These are phyloP conservation scores for Ambrosia trifida DNA, from an alignment of 129 eudicot genomes.

Conservation along the genomic window DNA sequence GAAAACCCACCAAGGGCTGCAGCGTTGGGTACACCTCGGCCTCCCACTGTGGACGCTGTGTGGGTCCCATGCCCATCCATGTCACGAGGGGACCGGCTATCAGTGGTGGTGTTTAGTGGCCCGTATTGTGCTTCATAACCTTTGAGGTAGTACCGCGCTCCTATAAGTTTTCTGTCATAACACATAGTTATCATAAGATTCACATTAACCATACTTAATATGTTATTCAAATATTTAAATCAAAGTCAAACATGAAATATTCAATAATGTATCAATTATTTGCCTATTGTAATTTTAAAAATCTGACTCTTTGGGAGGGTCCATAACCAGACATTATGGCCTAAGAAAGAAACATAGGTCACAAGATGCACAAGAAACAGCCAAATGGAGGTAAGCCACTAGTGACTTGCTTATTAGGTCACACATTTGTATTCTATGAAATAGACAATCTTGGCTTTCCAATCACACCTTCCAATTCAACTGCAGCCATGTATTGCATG, in stretches of 20 bases:
- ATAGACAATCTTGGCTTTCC: slow-evolving; percentile 51
- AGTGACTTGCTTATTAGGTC: slow-evolving; percentile 32
- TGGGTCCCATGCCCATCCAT: slow-evolving; percentile 97
- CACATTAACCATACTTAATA: neutral
- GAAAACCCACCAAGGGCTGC: slow-evolving; percentile 79
- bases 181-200: slow-evolving; percentile 21
- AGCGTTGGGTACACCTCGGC: slow-evolving; percentile 54
- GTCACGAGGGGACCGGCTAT: slow-evolving; percentile 84
- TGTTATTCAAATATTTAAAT: neutral
- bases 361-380: slow-evolving; percentile 59
- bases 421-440: slow-evolving; percentile 42
- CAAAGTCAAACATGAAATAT: neutral
- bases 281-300: neutral
- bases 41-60: slow-evolving; percentile 85
- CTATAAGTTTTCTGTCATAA: slow-evolving; percentile 73
- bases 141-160: slow-evolving; percentile 84
- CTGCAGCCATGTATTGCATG: slow-evolving; percentile 32
- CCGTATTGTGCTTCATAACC: slow-evolving; percentile 70
- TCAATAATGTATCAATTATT: neutral
- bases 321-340: slow-evolving; percentile 19
- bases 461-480: slow-evolving; percentile 37
- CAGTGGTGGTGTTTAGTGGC: slow-evolving; percentile 54
- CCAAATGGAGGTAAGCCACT: slow-evolving; percentile 28
- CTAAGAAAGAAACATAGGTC: slow-evolving; percentile 35
- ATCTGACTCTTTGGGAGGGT: slow-evolving; percentile 10